Conservation (phyloP, 352 stramenopile genomes). For the Albugo laibachii region DNA sequence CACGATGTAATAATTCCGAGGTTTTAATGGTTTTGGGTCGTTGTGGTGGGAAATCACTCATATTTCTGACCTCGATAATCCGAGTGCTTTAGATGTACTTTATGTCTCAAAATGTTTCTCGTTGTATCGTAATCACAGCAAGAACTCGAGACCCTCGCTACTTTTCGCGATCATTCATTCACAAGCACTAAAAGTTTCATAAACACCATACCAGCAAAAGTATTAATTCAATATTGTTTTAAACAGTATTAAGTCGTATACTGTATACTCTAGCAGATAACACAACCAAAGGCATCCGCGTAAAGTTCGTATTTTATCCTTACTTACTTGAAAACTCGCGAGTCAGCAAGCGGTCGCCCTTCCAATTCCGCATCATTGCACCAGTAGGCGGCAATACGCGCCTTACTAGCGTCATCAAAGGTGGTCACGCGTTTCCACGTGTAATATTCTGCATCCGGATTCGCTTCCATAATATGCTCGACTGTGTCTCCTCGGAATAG, state of each 20-base stretch:
- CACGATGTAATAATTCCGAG: slow-evolving; percentile 54
- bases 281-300: too few species aligned
- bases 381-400: slow-evolving; percentile 73
- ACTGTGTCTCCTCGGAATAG: slow-evolving; percentile 78
- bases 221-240: background rate
- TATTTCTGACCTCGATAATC: slow-evolving; percentile 5
- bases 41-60: slow-evolving; percentile 54
- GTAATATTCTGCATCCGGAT: slow-evolving; percentile 88
- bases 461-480: slow-evolving; percentile 77
- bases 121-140: background rate
- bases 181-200: background rate
- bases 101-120: background rate
- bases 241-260: slow-evolving; percentile 1
- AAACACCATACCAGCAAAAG: background rate
- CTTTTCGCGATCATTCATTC: background rate
- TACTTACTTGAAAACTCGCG: slow-evolving; percentile 88
- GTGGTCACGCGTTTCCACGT: slow-evolving; percentile 74
- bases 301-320: background rate
- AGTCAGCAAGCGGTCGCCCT: slow-evolving; percentile 78
- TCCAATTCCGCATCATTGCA: slow-evolving; percentile 76
- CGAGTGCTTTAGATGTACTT: slow-evolving; percentile 7
- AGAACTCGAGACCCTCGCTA: background rate
- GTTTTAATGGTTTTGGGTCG: slow-evolving; percentile 37
- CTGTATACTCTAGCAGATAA: background rate
- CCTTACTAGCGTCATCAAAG: slow-evolving; percentile 51